Evolutionary conservation across 805 yeast genomes (phyloP), one percentile per base, ranked within the genome.

Genomic region (Kluyveromyces nonfermentans): DNA sequence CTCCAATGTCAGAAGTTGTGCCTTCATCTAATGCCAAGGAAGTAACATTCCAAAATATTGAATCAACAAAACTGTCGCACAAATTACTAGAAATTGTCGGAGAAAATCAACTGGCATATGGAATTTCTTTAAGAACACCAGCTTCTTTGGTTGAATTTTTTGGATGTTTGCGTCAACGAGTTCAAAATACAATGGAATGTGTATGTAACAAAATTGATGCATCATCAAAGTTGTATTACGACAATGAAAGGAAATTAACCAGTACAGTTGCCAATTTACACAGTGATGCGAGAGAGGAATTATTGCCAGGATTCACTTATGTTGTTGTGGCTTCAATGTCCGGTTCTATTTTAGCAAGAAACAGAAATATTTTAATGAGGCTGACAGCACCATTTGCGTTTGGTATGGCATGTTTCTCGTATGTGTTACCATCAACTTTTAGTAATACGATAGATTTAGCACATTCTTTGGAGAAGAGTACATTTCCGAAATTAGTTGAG

Each of bases 301-400:
- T 80, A 40, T 60, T 77, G 37, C 84, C 85, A 2, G 80, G 80
- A 48, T 55, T 78, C 2, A 56, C 77, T 2, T 79, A 77, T 50
- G 65, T 78, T 32, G 54, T 71, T 5, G 71, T 80, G 33, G 85
- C 81, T 20, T 65, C 72, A 12, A 68, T 80, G 57, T 62, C 82
- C 1, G 87, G 86, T 39, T 71, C 77, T 36, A 74, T 81, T 16
- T 51, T 77, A 41, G 71, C 82, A 1, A 78, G 81, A 53, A 75
- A 72, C 53, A 65, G 75, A 47, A 72, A 74, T 36, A 50, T 74
- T 12, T 31, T 76, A 2, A 59, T 74, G 15, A 76, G 72, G 54
- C 63, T 70, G 2, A 48, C 72, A 1, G 65, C 74, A 35, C 86
- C 87, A 0, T 33, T 78, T 1, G 54, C 68, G 0, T 65, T 76